phyloP scores from a whole-genome alignment of 495 filamentous ascomycete genomes.

The Aspergillus avenaceus region DNA sequence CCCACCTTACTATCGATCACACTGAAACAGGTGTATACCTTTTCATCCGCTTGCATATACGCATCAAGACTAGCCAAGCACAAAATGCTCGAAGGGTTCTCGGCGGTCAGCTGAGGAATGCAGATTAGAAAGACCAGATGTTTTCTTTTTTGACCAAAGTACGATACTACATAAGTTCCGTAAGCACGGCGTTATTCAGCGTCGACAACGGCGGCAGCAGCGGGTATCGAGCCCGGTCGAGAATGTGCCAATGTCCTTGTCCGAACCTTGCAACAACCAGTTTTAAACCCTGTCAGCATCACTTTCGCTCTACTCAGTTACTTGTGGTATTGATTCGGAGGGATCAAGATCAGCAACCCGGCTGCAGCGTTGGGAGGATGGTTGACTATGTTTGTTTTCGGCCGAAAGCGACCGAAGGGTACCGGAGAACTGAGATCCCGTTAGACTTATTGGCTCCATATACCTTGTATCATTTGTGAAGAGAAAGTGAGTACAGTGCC shows the following conservation, averaged over 20 bases:
- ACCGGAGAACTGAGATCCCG: no score
- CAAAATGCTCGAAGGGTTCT: no score
- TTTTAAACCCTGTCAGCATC: neutral
- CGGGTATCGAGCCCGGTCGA: neutral
- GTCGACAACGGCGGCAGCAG: neutral
- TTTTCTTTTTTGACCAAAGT: no score
- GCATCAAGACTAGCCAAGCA: no score
- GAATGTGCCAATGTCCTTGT: neutral
- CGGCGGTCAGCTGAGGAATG: no score
- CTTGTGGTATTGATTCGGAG: neutral
- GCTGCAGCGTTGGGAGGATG: neutral
- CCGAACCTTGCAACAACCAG: neutral
- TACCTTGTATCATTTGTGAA: neutral
- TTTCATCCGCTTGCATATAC: no score
- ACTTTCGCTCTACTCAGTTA: neutral
- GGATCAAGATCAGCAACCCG: neutral
- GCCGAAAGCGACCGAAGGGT: neutral
- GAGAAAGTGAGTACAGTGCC: neutral
- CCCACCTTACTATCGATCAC: no score
- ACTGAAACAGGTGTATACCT: no score
- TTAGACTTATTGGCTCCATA: neutral
- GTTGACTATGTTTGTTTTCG: no score
- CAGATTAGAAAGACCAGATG: no score
- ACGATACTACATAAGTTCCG: no score
- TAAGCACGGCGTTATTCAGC: neutral